Base-by-base conservation (phyloP, 2,329 filamentous ascomycete genomes). In the Pseudogymnoascus sp. region DNA sequence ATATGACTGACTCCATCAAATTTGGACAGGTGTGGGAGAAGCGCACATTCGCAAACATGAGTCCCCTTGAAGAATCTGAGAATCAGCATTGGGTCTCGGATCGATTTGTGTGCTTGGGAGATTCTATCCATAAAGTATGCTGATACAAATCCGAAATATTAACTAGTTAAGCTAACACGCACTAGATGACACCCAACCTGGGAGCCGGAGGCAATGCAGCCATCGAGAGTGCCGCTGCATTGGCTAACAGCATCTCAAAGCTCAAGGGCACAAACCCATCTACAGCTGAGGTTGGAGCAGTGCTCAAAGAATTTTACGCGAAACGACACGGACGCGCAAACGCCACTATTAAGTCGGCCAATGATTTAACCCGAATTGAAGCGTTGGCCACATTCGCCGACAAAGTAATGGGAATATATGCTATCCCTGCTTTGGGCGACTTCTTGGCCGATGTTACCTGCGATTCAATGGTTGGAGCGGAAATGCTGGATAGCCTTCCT, bases 181-280 rank as follows among this genome's bases (percentile, higher is more conserved):
- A 55, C 10, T 64, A 59, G 52, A 35, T 35, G 27, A 72, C 71
- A 5, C 67, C 68, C 3, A 73, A 74, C 37, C 60, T 68, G 13
- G 75, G 75, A 7, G 74, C 76, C 67, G 75, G 76, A 0, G 76
- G 73, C 13, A 78, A 77, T 64, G 69, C 67, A 61, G 74, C 74
- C 1, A 75, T 77, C 13, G 75, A 78, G 64, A 71, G 70, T 60
- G 74, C 72, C 2, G 75, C 74, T 4, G 67, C 67, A 8, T 65
- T 76, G 3, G 69, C 73, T 9, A 75, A 74, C 45, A 55, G 48
- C 29, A 33, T 55, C 48, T 55, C 48, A 33, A 55, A 55, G 9
- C 18, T 61, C 31, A 61, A 61, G 60, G 10, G 31, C 21, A 4
- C 45, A 48, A 61, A 4, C 60, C 12, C 42, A 40, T 18, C 52